Evolutionary conservation across 768 basidiomycete species (phyloP).

Genomic region (Amanita muscaria): DNA sequence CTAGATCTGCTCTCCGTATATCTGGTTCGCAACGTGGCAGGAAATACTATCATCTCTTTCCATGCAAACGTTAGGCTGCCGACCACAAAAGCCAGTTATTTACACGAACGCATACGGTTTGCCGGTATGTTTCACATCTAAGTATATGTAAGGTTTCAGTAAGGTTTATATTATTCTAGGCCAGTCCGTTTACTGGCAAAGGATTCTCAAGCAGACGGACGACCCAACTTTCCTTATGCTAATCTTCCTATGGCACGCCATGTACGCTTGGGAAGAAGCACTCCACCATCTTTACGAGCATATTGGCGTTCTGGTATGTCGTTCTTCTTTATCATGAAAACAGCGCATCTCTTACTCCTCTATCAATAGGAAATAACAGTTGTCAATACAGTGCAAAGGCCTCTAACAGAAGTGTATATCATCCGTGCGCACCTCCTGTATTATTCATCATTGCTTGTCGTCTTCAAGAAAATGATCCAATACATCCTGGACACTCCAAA

Average conservation of each 20-base stretch:
- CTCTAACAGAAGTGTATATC: conserved; percentile 45
- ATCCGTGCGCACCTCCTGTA: conserved; percentile 54
- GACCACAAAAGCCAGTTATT: conserved; percentile 31
- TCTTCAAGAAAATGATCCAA: conserved; percentile 41
- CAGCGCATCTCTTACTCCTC: too few relatives aligned
- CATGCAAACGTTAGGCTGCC: conserved; percentile 30
- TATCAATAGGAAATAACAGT: conserved; percentile 48
- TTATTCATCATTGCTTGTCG: conserved; percentile 45
- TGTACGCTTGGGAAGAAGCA: conserved; percentile 57
- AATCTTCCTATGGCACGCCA: conserved; percentile 47
- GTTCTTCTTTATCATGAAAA: too few relatives aligned
- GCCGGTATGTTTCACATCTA: conserved; percentile 24
- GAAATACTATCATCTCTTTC: conserved; percentile 43
- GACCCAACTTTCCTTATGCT: conserved; percentile 52
- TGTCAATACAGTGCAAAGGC: conserved; percentile 31
- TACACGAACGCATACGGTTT: conserved; percentile 40
- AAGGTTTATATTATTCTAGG: conserved; percentile 21
- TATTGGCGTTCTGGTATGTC: conserved; percentile 38
- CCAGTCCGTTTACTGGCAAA: conserved; percentile 40
- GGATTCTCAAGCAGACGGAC: conserved; percentile 28
- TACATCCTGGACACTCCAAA: conserved; percentile 45
- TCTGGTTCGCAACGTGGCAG: conserved; percentile 33
- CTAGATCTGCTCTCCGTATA: conserved; percentile 42
- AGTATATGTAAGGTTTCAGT: too few relatives aligned
- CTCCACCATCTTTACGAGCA: conserved; percentile 44